Evolutionary conservation across 106 monocot genomes (phyloP).

Genomic region (Alisma plantagoaquatica): DNA sequence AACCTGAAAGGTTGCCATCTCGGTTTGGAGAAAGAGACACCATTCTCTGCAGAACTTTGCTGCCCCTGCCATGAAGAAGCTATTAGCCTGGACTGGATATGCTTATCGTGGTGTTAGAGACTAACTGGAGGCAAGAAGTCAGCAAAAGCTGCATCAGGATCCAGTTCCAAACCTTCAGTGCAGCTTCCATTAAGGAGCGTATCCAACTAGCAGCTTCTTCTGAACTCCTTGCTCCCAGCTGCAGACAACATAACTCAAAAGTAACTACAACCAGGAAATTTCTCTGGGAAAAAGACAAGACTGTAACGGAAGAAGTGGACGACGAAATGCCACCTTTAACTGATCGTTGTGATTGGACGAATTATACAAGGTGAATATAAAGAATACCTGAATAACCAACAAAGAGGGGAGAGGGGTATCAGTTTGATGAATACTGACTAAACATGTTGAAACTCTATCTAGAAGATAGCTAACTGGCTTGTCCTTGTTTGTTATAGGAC

Average conservation of each 20-base stretch:
- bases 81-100: background rate
- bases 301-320: too few species aligned
- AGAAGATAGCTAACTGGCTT: background rate
- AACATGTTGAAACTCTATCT: too few species aligned
- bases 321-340: slow-evolving; percentile 80
- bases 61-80: slow-evolving; percentile 28
- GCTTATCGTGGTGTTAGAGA: too few species aligned
- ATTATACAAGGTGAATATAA: slow-evolving; percentile 76
- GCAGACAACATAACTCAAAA: too few species aligned
- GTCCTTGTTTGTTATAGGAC: too few species aligned
- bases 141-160: too few species aligned
- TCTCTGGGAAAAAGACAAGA: too few species aligned
- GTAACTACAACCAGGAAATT: too few species aligned
- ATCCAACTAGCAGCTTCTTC: slow-evolving; percentile 91
- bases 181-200: slow-evolving; percentile 43
- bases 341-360: slow-evolving; percentile 63
- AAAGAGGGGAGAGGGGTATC: too few species aligned
- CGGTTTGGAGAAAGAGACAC: slow-evolving; percentile 27
- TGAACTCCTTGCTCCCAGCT: slow-evolving; percentile 96
- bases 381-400: slow-evolving; percentile 68
- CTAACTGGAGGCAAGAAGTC: too few species aligned
- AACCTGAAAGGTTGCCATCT: slow-evolving; percentile 64
- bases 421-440: too few species aligned
- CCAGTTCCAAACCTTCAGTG: slow-evolving; percentile 5
- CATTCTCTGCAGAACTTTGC: slow-evolving; percentile 33